Percentiles rank a stretch among this genome's conserved stretches.
These are phyloP conservation scores for Gamarada debralockiae DNA, from an alignment of 495 filamentous ascomycete genomes.

Conservation along the genomic window DNA sequence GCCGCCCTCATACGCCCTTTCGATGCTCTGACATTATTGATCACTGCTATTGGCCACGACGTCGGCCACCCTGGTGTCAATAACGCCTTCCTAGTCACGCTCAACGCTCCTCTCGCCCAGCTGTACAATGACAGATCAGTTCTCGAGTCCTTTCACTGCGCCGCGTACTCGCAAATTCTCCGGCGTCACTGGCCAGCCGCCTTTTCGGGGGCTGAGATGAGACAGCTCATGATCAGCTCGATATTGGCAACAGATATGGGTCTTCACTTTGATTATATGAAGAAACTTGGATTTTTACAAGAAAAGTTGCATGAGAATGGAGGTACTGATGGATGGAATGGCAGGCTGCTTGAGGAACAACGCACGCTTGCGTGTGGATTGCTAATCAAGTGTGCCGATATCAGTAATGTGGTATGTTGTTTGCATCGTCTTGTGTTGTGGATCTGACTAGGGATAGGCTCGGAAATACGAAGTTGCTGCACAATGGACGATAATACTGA, in stretches of 20 bases:
- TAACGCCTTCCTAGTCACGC: conserved; percentile 89
- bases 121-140: conserved; percentile 97
- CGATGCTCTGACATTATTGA: conserved; percentile 82
- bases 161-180: conserved; percentile 93
- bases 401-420: conserved; percentile 84
- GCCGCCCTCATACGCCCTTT: conserved; percentile 72
- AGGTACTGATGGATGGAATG: conserved; percentile 65
- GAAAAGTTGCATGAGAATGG: conserved; percentile 64
- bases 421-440: neutral
- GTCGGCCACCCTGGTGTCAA: conserved; percentile 98
- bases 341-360: conserved; percentile 63
- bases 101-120: conserved; percentile 94
- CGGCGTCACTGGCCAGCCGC: conserved; percentile 86
- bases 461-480: conserved; percentile 76
- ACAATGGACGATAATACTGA: conserved; percentile 85
- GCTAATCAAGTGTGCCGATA: conserved; percentile 96
- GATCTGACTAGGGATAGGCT: conserved; percentile 48
- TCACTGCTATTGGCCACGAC: conserved; percentile 95
- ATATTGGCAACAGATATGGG: conserved; percentile 98
- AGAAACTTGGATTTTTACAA: conserved; percentile 71
- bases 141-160: conserved; percentile 95
- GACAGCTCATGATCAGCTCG: conserved; percentile 88
- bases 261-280: conserved; percentile 94
- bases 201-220: conserved; percentile 69
- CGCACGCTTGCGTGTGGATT: conserved; percentile 78